These are phyloP conservation scores for Mycena kentingensis DNA, from an alignment of 768 basidiomycete genomes.

Conservation along the genomic window DNA sequence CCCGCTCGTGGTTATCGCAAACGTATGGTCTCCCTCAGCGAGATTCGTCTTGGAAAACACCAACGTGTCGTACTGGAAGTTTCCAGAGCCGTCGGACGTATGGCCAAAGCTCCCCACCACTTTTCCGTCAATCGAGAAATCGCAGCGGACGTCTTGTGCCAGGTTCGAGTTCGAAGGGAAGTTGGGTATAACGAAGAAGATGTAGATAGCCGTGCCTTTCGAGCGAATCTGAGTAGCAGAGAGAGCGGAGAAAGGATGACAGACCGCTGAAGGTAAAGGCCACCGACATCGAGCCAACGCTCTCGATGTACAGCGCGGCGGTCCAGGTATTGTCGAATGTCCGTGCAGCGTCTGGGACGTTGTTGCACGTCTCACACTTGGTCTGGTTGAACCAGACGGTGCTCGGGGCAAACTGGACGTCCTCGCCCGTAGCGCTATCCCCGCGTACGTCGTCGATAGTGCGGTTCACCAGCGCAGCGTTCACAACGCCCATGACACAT, in stretches of 20 bases:
- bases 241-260: background rate
- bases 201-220: conserved; percentile 24
- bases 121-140: conserved; percentile 21
- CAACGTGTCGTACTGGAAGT: conserved; percentile 16
- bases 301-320: conserved; percentile 14
- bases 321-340: conserved; percentile 21
- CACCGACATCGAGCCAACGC: conserved; percentile 12
- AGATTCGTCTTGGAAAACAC: conserved; percentile 19
- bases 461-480: conserved; percentile 12
- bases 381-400: conserved; percentile 16
- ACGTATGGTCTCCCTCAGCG: conserved; percentile 17
- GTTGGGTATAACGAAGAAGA: conserved; percentile 25
- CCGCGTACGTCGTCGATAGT: conserved; percentile 27
- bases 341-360: conserved; percentile 7
- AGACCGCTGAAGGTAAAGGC: conserved; percentile 17
- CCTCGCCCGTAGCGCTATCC: conserved; percentile 17
- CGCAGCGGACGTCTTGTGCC: conserved; percentile 7
- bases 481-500: background rate
- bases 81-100: conserved; percentile 13
- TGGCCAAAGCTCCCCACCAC: conserved; percentile 21
- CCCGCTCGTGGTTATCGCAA: conserved; percentile 21
- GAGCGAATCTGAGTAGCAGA: background rate
- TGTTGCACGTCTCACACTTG: conserved; percentile 13
- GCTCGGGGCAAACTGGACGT: conserved; percentile 17
- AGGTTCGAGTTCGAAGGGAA: conserved; percentile 5